Evolutionary conservation across 768 basidiomycete species (phyloP).

Genomic region (Cystobasidium ongulense): DNA sequence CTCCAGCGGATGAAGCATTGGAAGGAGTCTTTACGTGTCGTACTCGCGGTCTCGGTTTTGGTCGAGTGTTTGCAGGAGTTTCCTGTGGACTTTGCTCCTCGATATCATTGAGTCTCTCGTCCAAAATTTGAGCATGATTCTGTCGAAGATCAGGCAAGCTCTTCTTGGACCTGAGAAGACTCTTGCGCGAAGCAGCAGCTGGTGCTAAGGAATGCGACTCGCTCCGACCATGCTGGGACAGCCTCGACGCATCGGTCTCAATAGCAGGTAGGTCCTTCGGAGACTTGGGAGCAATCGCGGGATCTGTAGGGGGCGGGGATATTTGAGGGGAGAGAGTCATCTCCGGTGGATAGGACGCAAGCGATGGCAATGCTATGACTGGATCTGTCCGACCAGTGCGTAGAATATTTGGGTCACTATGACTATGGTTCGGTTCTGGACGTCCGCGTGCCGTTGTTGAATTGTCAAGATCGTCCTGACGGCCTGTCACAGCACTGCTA

Average conservation of each 20-base stretch:
- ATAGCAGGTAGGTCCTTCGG: not conserved
- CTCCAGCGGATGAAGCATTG: not conserved
- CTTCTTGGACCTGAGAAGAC: constrained; percentile 54
- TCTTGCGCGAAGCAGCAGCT: not conserved
- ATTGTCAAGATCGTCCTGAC: not conserved
- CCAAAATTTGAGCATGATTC: constrained; percentile 46
- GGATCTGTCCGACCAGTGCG: not conserved
- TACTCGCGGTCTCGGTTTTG: not conserved
- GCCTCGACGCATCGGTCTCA: not conserved
- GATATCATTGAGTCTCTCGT: constrained; percentile 40
- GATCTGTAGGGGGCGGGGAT: not conserved
- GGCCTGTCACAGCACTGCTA: not conserved
- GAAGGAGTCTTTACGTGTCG: not conserved
- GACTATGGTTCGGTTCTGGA: not conserved
- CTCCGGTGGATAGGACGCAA: not conserved
- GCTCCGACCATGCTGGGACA: constrained; percentile 20
- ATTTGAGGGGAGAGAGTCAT: not conserved
- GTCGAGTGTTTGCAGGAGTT: not conserved
- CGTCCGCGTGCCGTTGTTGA: not conserved
- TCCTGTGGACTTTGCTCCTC: not conserved
- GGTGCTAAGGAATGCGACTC: constrained; percentile 26
- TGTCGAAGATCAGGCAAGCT: constrained; percentile 75
- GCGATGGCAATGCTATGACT: not conserved
- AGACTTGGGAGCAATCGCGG: not conserved
- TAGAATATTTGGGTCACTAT: not conserved